Evolutionary conservation across 2,329 filamentous ascomycete genomes (phyloP).

Genomic region (Dactylonectria estremocensis): DNA sequence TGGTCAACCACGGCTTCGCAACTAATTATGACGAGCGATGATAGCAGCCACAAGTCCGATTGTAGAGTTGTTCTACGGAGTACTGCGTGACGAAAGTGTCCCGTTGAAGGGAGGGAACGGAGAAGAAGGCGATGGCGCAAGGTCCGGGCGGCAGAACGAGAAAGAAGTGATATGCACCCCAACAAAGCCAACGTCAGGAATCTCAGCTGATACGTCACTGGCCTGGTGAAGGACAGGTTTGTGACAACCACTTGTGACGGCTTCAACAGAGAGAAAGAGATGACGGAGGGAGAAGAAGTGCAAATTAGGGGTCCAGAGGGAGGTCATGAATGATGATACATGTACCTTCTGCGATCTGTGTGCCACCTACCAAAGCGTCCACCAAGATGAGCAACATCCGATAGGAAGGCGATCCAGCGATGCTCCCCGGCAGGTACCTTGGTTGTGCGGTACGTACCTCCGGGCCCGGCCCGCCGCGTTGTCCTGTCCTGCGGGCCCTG

Average conservation of each 20-base stretch:
- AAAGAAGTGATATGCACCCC: slow-evolving; percentile 7
- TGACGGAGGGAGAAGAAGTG: background rate
- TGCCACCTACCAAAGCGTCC: background rate
- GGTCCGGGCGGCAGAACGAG: slow-evolving; percentile 10
- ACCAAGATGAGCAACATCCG: slow-evolving; percentile 9
- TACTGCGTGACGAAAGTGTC: background rate
- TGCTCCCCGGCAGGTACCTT: slow-evolving; percentile 8
- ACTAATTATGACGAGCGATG: background rate
- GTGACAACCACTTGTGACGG: slow-evolving; percentile 5
- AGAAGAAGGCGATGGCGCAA: background rate
- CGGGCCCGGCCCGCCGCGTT: slow-evolving; percentile 41
- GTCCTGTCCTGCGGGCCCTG: background rate
- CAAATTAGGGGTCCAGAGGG: background rate
- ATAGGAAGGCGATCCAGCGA: background rate
- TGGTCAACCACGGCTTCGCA: background rate
- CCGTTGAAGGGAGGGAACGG: background rate
- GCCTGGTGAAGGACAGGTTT: slow-evolving; percentile 12
- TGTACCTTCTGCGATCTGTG: background rate
- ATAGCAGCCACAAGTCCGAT: slow-evolving; percentile 3
- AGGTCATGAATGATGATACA: background rate
- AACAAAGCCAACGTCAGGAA: slow-evolving; percentile 23
- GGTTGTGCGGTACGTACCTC: slow-evolving; percentile 27
- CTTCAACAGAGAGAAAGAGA: background rate
- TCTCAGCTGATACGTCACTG: slow-evolving; percentile 36
- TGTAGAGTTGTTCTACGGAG: background rate